Conservation (phyloP, 495 filamentous ascomycete genomes). For the Aspergillus steynii region DNA sequence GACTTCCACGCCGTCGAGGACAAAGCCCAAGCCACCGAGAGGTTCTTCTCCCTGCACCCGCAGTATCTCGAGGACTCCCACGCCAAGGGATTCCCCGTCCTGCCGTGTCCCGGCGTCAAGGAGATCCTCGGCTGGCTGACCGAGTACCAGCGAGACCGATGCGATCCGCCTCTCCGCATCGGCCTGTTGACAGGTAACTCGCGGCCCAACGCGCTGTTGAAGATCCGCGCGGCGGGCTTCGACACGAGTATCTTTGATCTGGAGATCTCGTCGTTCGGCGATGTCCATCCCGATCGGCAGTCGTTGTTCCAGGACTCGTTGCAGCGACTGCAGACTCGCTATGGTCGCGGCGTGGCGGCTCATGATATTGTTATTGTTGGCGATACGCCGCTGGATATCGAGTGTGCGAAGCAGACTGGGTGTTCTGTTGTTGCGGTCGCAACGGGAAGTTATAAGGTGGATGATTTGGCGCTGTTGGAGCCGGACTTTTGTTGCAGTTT, state of each 20-base stretch:
- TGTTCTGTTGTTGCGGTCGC: conserved; percentile 19
- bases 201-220: conserved; percentile 14
- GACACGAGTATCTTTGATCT: conserved; percentile 14
- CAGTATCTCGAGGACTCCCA: conserved; percentile 14
- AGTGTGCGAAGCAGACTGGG: conserved; percentile 17
- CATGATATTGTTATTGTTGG: conserved; percentile 12
- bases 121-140: conserved; percentile 14
- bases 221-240: conserved; percentile 13
- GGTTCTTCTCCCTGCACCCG: conserved; percentile 4
- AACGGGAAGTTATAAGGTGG: conserved; percentile 17
- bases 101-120: conserved; percentile 9
- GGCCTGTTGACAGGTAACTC: conserved; percentile 19
- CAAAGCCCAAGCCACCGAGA: not conserved
- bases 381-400: conserved; percentile 18
- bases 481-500: conserved; percentile 5
- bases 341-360: not conserved
- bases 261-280: conserved; percentile 15
- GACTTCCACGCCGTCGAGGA: conserved; percentile 1
- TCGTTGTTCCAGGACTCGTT: conserved; percentile 13
- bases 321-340: not conserved
- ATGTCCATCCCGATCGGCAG: conserved; percentile 11
- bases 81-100: conserved; percentile 8
- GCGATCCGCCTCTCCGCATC: conserved; percentile 9
- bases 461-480: conserved; percentile 14
- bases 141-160: conserved; percentile 3